Conservation (phyloP, 2,329 filamentous ascomycete genomes). For the Colletotrichum caudatum region DNA sequence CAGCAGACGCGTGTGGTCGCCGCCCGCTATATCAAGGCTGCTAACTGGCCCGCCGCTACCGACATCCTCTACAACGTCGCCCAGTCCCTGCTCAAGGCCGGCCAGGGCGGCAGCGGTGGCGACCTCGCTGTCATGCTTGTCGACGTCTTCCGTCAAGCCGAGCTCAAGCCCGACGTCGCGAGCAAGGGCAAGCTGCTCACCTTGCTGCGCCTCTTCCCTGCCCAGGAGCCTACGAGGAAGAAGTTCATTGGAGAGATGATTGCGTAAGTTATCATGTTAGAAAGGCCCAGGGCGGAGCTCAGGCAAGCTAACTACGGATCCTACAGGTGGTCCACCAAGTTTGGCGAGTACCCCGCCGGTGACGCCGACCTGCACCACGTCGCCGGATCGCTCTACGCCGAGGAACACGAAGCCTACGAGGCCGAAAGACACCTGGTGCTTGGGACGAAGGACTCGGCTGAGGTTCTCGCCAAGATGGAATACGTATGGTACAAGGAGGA, state of each 20-base stretch:
- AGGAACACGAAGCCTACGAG: slow-evolving; percentile 92
- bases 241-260: slow-evolving; percentile 91
- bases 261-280: slow-evolving; percentile 61
- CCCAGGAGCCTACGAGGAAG: slow-evolving; percentile 90
- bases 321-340: slow-evolving; percentile 82
- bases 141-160: slow-evolving; percentile 91
- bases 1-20: slow-evolving; percentile 97
- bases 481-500: slow-evolving; percentile 95
- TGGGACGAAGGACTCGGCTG: slow-evolving; percentile 89
- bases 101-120: slow-evolving; percentile 93
- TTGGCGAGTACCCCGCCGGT: slow-evolving; percentile 88
- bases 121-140: slow-evolving; percentile 89
- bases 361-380: slow-evolving; percentile 97
- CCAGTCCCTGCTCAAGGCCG: slow-evolving; percentile 86
- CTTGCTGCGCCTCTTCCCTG: slow-evolving; percentile 82
- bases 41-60: slow-evolving; percentile 86
- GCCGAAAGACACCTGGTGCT: slow-evolving; percentile 91
- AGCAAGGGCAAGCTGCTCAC: slow-evolving; percentile 82
- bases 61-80: slow-evolving; percentile 89
- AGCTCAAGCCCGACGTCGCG: slow-evolving; percentile 79
- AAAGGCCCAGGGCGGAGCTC: not conserved
- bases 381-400: slow-evolving; percentile 87
- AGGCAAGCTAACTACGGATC: slow-evolving; percentile 20
- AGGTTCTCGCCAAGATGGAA: slow-evolving; percentile 83
- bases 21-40: slow-evolving; percentile 89